Evolutionary conservation across 768 basidiomycete genomes (phyloP).

Genomic region (Tulasnella sp.): DNA sequence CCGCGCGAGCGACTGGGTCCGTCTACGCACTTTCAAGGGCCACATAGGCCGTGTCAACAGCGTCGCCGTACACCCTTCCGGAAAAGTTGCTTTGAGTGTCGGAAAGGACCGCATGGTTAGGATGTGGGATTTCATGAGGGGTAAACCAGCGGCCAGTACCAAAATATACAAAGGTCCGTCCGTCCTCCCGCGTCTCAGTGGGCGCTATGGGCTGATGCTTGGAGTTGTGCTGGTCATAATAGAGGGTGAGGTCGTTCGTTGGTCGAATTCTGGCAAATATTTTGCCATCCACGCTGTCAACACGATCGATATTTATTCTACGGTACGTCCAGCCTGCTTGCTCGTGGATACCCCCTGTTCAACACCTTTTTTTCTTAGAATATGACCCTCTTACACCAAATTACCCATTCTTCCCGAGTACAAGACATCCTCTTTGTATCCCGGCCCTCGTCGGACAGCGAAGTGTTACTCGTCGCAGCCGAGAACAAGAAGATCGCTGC

Average conservation of each 20-base stretch:
- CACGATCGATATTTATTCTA: constrained; percentile 71
- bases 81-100: constrained; percentile 82
- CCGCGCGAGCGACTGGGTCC: constrained; percentile 85
- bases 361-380: constrained; percentile 35
- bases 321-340: constrained; percentile 34
- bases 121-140: constrained; percentile 99
- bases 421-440: constrained; percentile 72
- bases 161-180: constrained; percentile 74
- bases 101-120: constrained; percentile 79
- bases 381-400: constrained; percentile 61
- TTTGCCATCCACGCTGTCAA: constrained; percentile 71
- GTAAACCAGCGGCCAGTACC: constrained; percentile 75
- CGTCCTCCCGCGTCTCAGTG: neutral
- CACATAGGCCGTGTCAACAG: constrained; percentile 89
- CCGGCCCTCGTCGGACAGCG: constrained; percentile 35
- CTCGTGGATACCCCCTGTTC: neutral
- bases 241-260: constrained; percentile 92
- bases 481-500: constrained; percentile 83
- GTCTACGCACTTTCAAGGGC: constrained; percentile 76
- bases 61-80: constrained; percentile 83
- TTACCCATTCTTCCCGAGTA: constrained; percentile 68
- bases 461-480: constrained; percentile 69
- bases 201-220: neutral
- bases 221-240: neutral
- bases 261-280: constrained; percentile 62